Base-by-base conservation (phyloP, 768 basidiomycete genomes). In the Tricholoma furcatifolium region DNA sequence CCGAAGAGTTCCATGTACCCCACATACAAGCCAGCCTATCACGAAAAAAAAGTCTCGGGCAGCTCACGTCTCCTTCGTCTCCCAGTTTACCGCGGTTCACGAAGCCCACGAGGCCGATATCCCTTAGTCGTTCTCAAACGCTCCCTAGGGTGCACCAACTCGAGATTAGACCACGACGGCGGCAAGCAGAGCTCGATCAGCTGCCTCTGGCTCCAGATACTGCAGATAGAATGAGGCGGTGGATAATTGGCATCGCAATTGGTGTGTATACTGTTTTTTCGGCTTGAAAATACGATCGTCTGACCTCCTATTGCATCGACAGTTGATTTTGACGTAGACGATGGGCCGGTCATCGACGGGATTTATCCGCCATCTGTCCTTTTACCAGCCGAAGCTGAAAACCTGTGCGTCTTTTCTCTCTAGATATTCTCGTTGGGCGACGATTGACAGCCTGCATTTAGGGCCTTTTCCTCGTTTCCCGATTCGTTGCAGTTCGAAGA, bases 381-480 rank as follows among this genome's bases (percentile, higher is more conserved):
- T 36, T 77, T 80, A 5, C 79, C 83, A 35, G 70, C 79, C 0
- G 91, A 93, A 64, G 78, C 76, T 31, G 88, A 92, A 67, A 96
- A 93, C 61, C 84, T 97, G 93, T 95, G 50, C 60, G 85, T 72
- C n/a, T 53, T 17, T 7, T n/a, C 38, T 38, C 39, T 18, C 46
- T 18, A 54, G 4, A 24, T 10, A 21, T 17, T 32, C 1, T 30
- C 48, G 31, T 31, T 46, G 4, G 27, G 27, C 27, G 27, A 3
- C 4, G 3, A 27, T 43, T 51, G 57, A 48, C 65, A 50, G 50
- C 32, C 20, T 31, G 20, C 41, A 17, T 47, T 44, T 57, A 97
- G 94, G 50, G 91, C 93, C 2, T 98, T 98, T 67, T 91, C 89
- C 6, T 84, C 92, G 1, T 93, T 98, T 62, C 94, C 94, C 0